A percentile compares a stretch with the other conserved stretches of the same genome.
Conservation (phyloP, 495 filamentous ascomycete species). For the Cercophora newfieldiana region DNA sequence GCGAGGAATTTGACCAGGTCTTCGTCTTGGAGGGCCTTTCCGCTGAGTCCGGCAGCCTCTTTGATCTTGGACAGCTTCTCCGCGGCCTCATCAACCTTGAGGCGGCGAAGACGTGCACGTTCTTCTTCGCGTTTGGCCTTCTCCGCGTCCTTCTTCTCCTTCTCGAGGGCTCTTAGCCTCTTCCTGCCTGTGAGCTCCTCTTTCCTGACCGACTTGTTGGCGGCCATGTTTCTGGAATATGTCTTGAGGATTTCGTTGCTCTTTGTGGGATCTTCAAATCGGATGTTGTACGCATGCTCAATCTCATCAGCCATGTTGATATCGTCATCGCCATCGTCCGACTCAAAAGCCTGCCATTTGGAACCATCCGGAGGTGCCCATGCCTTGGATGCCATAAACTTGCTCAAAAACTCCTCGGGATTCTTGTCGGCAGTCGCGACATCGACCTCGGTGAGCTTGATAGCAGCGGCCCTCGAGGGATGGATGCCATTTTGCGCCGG, state of each 20-base stretch:
- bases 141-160: conserved; percentile 73
- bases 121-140: conserved; percentile 76
- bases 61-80: conserved; percentile 80
- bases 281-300: conserved; percentile 93
- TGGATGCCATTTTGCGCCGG: conserved; percentile 38
- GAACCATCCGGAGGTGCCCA: conserved; percentile 68
- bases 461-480: conserved; percentile 46
- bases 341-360: conserved; percentile 77
- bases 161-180: conserved; percentile 72
- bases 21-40: conserved; percentile 66
- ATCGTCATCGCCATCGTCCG: conserved; percentile 86
- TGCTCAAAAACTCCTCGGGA: conserved; percentile 84
- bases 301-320: conserved; percentile 79
- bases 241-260: conserved; percentile 82
- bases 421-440: conserved; percentile 82
- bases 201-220: conserved; percentile 76
- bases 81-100: conserved; percentile 87
- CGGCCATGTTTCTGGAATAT: conserved; percentile 81
- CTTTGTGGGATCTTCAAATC: conserved; percentile 87
- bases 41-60: conserved; percentile 76
- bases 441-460: conserved; percentile 58
- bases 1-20: conserved; percentile 83
- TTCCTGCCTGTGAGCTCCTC: conserved; percentile 76
- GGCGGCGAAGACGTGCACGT: conserved; percentile 74
- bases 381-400: conserved; percentile 85